Evolutionary conservation across 768 basidiomycete species (phyloP), one percentile per base, ranked within the genome.

Genomic region (Podaxis sp.): DNA sequence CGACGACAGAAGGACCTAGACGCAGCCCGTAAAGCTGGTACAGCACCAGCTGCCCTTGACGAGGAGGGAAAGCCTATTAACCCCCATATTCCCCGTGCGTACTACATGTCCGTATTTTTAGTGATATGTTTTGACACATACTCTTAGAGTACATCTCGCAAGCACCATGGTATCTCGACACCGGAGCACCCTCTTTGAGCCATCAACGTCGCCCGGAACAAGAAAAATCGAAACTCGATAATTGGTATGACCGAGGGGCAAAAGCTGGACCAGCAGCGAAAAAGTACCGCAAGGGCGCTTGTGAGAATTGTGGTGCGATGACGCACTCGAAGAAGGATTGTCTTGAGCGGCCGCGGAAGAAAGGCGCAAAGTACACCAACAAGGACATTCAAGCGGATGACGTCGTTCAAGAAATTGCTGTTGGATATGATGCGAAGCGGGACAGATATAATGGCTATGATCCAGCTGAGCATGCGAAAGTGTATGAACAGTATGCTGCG

Each of bases 381-480:
- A 89, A 85, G 73, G 79, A 96, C 69, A 98, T 98, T 59, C 88
- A 88, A 59, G 84, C 93, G 3, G 97, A 99, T 72, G 97, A 99
- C 70, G 73, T 96, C 18, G 79, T 95, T 57, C 93, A 95, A 72
- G 83, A 93, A 0, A 80, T 95, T 23, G 76, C 84, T 11, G 65
- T 76, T 25, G 90, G 88, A 2, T 99, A 94, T 66, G 97, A 90
- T 64, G 93, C 93, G 27, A 99, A 99, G 76, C 85, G 97, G 37
- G 97, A 99, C 72, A 79, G 97, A 57, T 99, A 97, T 95, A 98
- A 98, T 71, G 97, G 97, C 3, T 99, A 98, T 72, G 94, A 99
- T 70, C 82, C 94, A 6, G 76, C 89, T 4, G 89, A 91, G 66
- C 93, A 98, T 74, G 87, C 87, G 70, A 80, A 74, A 65, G 86